Evolutionary conservation across 768 basidiomycete species (phyloP).

Genomic region (Hemileccinum impolitum): DNA sequence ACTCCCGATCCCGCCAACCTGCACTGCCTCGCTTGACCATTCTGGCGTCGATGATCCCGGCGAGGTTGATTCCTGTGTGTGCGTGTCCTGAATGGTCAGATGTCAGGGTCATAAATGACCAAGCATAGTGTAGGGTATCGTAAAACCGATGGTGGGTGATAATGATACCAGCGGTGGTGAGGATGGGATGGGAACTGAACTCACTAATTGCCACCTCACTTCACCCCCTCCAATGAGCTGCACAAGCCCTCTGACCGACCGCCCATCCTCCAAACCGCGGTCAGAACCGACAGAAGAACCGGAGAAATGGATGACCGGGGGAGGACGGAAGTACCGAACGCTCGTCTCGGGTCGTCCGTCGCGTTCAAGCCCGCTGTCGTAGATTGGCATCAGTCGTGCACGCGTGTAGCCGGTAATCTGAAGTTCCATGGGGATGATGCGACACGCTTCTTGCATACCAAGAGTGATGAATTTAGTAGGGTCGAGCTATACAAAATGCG

Average conservation of each 20-base stretch:
- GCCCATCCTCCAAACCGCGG: constrained; percentile 27
- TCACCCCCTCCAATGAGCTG: constrained; percentile 47
- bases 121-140: too few relatives aligned
- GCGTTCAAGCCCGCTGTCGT: constrained; percentile 3
- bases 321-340: constrained; percentile 27
- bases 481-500: constrained; percentile 17
- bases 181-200: constrained; percentile 9
- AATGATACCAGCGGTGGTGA: too few relatives aligned
- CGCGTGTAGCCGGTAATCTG: constrained; percentile 38
- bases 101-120: not conserved
- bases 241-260: constrained; percentile 42
- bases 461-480: constrained; percentile 29
- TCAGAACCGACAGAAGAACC: constrained; percentile 44
- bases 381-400: constrained; percentile 20
- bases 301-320: constrained; percentile 49
- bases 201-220: constrained; percentile 51
- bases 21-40: constrained; percentile 56
- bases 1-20: constrained; percentile 54
- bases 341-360: not conserved
- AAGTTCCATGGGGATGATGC: constrained; percentile 53
- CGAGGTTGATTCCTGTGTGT: constrained; percentile 31
- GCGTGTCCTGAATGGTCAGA: constrained; percentile 14
- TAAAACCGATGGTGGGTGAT: too few relatives aligned
- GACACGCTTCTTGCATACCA: constrained; percentile 41
- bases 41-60: constrained; percentile 34